Evolutionary conservation across 768 basidiomycete species (phyloP), one percentile per base, ranked within the genome.

Genomic region (Boletus tomentosulus): DNA sequence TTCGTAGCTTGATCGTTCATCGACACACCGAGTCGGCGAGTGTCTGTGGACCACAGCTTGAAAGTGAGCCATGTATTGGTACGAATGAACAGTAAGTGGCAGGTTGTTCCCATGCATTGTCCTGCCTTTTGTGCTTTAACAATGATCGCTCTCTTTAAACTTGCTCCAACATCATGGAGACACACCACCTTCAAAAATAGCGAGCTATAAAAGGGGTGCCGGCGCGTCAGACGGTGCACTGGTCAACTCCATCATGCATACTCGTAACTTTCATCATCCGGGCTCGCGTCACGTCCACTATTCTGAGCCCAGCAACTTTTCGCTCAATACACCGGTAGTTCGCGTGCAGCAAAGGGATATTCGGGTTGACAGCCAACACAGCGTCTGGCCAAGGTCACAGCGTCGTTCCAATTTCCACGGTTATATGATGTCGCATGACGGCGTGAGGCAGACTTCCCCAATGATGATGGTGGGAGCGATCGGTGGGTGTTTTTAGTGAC

Each of bases 101-200:
- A 42, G 43, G 33, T 27, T 57, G 19, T 47, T 62, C 50, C 16
- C 31, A 50, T 48, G 28, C 45, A 46, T 52, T 51, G 37, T 59
- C 46, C 38, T 46, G 38, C 48, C 37, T 39, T 56, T 53, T 51
- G 50, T 48, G 39, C 56, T 46, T 51, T 38, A 51, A 60, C 53
- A 27, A 55, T 46, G 55, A 28, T 45, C 47, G 35, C 34, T 50
- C 31, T 33, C 28, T 53, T 53, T 37, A 39, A 48, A 46, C 46
- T 39, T n/a, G 10, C 38, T 41, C 51, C 48, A 46, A 62, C 46
- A 48, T 15, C 39, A 33, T 25, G 50, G 49, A 49, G 35, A 53
- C 43, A 35, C 56, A 33, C 64, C 51, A 56, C 59, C 25, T 19
- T 15, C 7, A 33, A 41, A 22, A 8, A 45, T 1, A 31, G n/a